Evolutionary conservation across 2,329 filamentous ascomycete species (phyloP).

Genomic region (Apiospora kogelbergensis): DNA sequence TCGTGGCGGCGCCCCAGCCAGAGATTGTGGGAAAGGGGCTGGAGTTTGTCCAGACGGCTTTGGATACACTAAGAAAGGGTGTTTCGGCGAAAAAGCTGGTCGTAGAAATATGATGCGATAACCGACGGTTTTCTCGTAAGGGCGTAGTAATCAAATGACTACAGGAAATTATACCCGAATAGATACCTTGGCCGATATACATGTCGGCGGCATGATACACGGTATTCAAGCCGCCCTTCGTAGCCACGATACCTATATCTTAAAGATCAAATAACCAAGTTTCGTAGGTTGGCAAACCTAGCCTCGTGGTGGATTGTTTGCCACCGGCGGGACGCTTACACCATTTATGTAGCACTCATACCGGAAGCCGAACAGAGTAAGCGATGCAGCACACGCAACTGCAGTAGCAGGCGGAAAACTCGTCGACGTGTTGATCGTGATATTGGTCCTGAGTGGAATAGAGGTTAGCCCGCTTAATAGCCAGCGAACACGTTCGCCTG

Average conservation of each 20-base stretch:
- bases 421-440: too few species aligned
- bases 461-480: too few species aligned
- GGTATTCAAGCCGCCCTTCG: too few species aligned
- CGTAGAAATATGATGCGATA: background rate
- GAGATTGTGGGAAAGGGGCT: slow-evolving; percentile 22
- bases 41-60: slow-evolving; percentile 14
- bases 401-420: background rate
- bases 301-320: too few species aligned
- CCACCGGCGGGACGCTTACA: too few species aligned
- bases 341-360: background rate
- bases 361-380: background rate
- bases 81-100: slow-evolving; percentile 18
- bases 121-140: background rate
- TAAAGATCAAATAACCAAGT: too few species aligned
- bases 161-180: background rate
- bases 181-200: background rate
- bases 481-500: too few species aligned
- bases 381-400: background rate
- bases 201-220: too few species aligned
- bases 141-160: background rate
- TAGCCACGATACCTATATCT: too few species aligned
- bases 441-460: background rate
- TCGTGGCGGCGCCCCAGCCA: slow-evolving; percentile 25
- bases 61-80: slow-evolving; percentile 13
- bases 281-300: too few species aligned